Conservation (phyloP, 2,329 filamentous ascomycete genomes). For the Myriangium duriaei region DNA sequence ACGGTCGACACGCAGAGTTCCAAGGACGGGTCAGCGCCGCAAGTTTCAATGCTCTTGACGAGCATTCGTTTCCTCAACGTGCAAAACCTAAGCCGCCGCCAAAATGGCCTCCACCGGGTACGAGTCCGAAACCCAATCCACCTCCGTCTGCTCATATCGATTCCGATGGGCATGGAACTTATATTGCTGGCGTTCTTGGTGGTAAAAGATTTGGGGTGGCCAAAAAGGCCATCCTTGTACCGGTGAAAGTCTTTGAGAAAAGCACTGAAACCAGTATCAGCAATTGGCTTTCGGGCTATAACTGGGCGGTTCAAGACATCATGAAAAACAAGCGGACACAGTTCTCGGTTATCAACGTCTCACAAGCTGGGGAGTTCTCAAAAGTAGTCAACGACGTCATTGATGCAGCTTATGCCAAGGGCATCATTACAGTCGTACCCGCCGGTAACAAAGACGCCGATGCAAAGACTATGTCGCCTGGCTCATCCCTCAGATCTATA, state of each 20-base stretch:
- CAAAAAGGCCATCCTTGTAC: slow-evolving; percentile 43
- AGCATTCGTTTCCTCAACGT: too few relatives aligned
- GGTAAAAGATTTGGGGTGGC: slow-evolving; percentile 50
- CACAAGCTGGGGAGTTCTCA: slow-evolving; percentile 37
- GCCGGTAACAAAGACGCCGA: slow-evolving; percentile 38
- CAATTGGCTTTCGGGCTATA: slow-evolving; percentile 45
- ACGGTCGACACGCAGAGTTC: slow-evolving; percentile 21
- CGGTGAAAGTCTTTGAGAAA: slow-evolving; percentile 43
- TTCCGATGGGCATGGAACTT: slow-evolving; percentile 51
- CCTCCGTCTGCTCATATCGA: too few relatives aligned
- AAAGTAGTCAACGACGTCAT: slow-evolving; percentile 40
- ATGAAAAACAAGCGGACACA: slow-evolving; percentile 11
- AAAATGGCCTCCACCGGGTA: slow-evolving; percentile 23
- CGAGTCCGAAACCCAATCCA: slow-evolving; percentile 20
- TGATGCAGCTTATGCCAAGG: slow-evolving; percentile 32
- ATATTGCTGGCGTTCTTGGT: slow-evolving; percentile 51
- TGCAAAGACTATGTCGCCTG: slow-evolving; percentile 20
- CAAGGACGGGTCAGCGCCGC: too few relatives aligned
- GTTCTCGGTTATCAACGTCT: slow-evolving; percentile 44
- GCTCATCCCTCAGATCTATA: slow-evolving; percentile 23
- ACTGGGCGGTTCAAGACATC: slow-evolving; percentile 34
- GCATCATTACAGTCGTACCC: slow-evolving; percentile 42
- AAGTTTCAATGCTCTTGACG: too few relatives aligned
- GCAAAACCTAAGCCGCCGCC: too few relatives aligned
- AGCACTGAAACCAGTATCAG: slow-evolving; percentile 36